phyloP scores from a whole-genome alignment of 192 early-diverging fungal genomes.

The Gonapodya sp. region DNA sequence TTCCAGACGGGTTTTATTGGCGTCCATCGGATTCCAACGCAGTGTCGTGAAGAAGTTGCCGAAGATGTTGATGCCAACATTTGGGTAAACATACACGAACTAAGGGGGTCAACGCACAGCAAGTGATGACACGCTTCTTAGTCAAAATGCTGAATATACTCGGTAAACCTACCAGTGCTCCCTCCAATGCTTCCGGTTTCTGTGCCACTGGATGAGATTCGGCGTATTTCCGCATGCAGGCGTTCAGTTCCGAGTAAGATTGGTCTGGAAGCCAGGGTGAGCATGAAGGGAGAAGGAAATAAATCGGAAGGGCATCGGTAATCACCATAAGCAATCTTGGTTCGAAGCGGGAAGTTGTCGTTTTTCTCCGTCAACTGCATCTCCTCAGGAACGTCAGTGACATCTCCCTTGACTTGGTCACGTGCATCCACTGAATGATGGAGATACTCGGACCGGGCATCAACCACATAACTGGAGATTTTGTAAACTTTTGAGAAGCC shows the following conservation, averaged over 20 bases:
- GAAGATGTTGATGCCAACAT: constrained; percentile 7
- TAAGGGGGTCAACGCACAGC: too few relatives aligned
- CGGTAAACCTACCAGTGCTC: neutral
- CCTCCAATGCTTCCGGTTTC: neutral
- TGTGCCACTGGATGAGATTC: neutral
- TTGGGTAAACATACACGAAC: neutral
- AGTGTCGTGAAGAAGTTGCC: constrained; percentile 7
- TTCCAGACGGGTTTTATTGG: neutral
- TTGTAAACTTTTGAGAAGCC: constrained; percentile 3
- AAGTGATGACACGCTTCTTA: too few relatives aligned
- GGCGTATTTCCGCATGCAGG: neutral
- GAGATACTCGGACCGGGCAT: neutral
- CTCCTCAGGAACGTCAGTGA: neutral
- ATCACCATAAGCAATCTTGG: neutral
- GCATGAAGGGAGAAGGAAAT: too few relatives aligned
- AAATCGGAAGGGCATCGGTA: too few relatives aligned
- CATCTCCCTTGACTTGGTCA: neutral
- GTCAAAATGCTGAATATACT: too few relatives aligned
- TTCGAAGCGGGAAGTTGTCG: neutral
- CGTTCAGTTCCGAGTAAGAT: neutral
- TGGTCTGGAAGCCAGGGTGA: too few relatives aligned
- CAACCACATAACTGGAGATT: neutral
- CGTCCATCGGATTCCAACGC: neutral
- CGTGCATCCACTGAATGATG: neutral
- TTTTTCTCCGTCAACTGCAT: neutral